Evolutionary conservation across 176 grass and related monocot species (phyloP).

Genomic region (Bothriochloa decipiens): DNA sequence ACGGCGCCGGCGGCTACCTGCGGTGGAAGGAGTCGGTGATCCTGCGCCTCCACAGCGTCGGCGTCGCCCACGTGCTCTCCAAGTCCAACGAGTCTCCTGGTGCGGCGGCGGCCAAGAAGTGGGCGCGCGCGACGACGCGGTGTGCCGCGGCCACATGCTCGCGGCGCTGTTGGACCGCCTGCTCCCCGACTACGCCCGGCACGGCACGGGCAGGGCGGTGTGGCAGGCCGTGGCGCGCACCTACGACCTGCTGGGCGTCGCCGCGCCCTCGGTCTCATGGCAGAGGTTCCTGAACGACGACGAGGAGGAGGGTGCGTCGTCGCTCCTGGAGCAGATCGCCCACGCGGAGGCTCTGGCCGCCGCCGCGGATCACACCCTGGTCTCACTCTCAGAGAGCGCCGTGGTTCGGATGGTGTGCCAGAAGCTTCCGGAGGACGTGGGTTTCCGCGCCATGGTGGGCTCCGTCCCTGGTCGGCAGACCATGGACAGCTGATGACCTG

Average conservation of each 20-base stretch:
- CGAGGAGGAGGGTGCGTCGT: neutral
- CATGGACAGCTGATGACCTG: too few species aligned
- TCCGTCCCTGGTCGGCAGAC: too few species aligned
- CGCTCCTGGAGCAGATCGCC: slow-evolving; percentile 33
- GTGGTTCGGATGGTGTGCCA: too few species aligned
- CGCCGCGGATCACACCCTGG: too few species aligned
- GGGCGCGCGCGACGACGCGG: slow-evolving; percentile 32
- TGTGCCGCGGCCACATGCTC: slow-evolving; percentile 61
- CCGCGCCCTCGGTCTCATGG: too few species aligned
- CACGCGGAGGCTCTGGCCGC: neutral
- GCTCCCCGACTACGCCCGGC: slow-evolving; percentile 36
- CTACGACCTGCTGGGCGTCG: too few species aligned
- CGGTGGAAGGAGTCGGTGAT: slow-evolving; percentile 56
- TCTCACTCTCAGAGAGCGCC: too few species aligned
- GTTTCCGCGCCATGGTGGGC: too few species aligned
- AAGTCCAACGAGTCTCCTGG: too few species aligned
- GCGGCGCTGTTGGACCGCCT: slow-evolving; percentile 34
- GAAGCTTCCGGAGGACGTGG: too few species aligned
- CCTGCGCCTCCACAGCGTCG: slow-evolving; percentile 34
- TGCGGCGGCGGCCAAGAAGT: slow-evolving; percentile 9
- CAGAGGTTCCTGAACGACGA: too few species aligned
- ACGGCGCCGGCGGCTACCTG: slow-evolving; percentile 34
- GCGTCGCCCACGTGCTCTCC: slow-evolving; percentile 32
- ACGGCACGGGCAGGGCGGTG: slow-evolving; percentile 30
- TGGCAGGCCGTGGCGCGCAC: slow-evolving; percentile 44